phyloP scores from a whole-genome alignment of 768 basidiomycete species.

The Leucogyrophana mollusca region DNA sequence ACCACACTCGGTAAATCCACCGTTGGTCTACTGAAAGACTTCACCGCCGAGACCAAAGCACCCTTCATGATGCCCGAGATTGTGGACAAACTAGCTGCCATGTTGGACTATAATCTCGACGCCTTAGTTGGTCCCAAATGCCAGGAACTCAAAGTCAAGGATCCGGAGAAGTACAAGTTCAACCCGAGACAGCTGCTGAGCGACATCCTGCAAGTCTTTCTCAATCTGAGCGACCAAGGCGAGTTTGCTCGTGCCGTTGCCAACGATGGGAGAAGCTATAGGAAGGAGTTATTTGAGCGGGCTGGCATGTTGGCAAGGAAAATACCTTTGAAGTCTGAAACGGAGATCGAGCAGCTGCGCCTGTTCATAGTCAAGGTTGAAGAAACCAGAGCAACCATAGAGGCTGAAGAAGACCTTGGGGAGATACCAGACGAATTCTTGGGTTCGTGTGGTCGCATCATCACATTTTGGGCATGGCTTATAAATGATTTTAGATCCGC shows the following conservation, averaged over 20 bases:
- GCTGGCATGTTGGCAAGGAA: slow-evolving; percentile 67
- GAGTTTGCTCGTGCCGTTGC: slow-evolving; percentile 87
- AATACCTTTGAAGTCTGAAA: slow-evolving; percentile 67
- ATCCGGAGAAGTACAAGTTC: slow-evolving; percentile 88
- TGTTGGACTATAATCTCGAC: slow-evolving; percentile 93
- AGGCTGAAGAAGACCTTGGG: slow-evolving; percentile 88
- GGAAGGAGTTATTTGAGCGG: slow-evolving; percentile 75
- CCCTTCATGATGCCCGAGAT: slow-evolving; percentile 98
- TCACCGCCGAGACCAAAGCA: slow-evolving; percentile 86
- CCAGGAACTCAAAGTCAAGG: slow-evolving; percentile 80
- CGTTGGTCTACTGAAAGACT: slow-evolving; percentile 86
- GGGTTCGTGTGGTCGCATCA: slow-evolving; percentile 57
- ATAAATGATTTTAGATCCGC: slow-evolving; percentile 56
- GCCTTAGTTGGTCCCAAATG: slow-evolving; percentile 88
- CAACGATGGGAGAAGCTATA: slow-evolving; percentile 91
- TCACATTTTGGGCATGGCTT: neutral
- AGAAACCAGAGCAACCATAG: slow-evolving; percentile 71
- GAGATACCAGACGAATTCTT: slow-evolving; percentile 95
- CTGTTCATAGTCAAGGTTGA: slow-evolving; percentile 82
- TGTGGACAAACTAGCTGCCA: slow-evolving; percentile 91
- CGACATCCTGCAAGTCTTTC: slow-evolving; percentile 87
- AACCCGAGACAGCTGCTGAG: slow-evolving; percentile 77
- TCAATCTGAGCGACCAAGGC: slow-evolving; percentile 79
- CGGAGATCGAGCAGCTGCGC: slow-evolving; percentile 70
- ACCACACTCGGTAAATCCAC: slow-evolving; percentile 85